A percentile compares a stretch with the other conserved stretches of the same genome.
phyloP scores from a whole-genome alignment of 2,329 filamentous ascomycete species.

The Plectosphaerella plurivora region DNA sequence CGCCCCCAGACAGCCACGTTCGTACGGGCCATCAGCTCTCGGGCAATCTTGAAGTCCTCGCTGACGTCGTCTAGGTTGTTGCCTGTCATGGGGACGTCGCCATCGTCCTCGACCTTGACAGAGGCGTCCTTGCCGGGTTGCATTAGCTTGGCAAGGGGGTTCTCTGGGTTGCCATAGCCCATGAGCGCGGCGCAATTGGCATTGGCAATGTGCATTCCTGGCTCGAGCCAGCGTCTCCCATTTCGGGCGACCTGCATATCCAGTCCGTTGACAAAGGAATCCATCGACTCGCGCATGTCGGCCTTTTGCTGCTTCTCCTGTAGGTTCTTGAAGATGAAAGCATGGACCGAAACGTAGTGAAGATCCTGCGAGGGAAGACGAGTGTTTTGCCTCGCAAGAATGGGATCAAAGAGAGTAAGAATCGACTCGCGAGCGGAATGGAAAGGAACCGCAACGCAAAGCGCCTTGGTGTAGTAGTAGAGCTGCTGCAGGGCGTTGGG shows the following conservation, averaged over 20 bases:
- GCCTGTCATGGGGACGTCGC: constrained; percentile 10
- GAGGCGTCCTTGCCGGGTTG: constrained; percentile 7
- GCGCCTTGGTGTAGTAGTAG: constrained; percentile 66
- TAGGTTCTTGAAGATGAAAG: constrained; percentile 55
- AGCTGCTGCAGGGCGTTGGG: constrained; percentile 68
- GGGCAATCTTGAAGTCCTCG: constrained; percentile 26
- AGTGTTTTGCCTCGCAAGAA: constrained; percentile 34
- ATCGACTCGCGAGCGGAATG: constrained; percentile 64
- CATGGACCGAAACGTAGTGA: constrained; percentile 60
- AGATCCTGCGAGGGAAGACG: constrained; percentile 46
- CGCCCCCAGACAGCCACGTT: constrained; percentile 44
- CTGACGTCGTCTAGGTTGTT: constrained; percentile 11
- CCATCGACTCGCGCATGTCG: constrained; percentile 36
- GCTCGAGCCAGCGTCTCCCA: constrained; percentile 46
- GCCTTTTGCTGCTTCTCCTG: constrained; percentile 25
- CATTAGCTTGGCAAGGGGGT: not conserved
- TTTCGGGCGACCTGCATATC: constrained; percentile 51
- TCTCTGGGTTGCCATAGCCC: constrained; percentile 37
- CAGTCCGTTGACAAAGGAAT: constrained; percentile 48
- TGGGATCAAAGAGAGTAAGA: constrained; percentile 62
- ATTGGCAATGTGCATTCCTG: constrained; percentile 53
- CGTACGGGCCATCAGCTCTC: constrained; percentile 36
- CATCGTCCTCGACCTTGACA: constrained; percentile 15
- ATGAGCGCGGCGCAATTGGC: constrained; percentile 49
- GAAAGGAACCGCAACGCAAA: constrained; percentile 67